Evolutionary conservation across 345 rosid species (phyloP).

Genomic region (Linum tenue): DNA sequence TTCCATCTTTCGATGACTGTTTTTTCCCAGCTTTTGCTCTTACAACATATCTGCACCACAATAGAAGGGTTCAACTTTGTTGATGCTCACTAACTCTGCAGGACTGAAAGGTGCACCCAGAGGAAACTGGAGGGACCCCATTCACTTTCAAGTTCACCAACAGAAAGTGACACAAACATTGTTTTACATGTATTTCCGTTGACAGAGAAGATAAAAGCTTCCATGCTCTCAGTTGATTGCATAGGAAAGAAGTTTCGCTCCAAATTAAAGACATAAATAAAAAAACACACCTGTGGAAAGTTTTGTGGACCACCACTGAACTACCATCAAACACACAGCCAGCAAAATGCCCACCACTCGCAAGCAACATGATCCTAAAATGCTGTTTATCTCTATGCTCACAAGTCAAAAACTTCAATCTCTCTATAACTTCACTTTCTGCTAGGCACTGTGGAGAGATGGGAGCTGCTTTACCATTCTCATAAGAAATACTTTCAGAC

Average conservation of each 20-base stretch:
- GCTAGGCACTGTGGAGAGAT: slow-evolving; percentile 14
- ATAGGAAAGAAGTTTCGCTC: not conserved
- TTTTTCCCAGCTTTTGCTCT: slow-evolving; percentile 97
- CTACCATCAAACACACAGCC: slow-evolving; percentile 77
- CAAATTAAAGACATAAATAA: not conserved
- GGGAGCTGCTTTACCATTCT: slow-evolving; percentile 24
- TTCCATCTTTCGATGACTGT: slow-evolving; percentile 85
- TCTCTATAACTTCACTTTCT: slow-evolving; percentile 47
- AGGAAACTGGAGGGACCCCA: not conserved
- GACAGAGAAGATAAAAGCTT: too few relatives aligned
- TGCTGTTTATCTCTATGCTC: slow-evolving; percentile 35
- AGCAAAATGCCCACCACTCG: slow-evolving; percentile 89
- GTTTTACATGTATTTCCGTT: too few relatives aligned
- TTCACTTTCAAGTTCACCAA: too few relatives aligned
- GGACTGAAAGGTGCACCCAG: not conserved
- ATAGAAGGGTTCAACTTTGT: slow-evolving; percentile 5
- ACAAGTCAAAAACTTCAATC: slow-evolving; percentile 36
- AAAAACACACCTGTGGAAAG: slow-evolving; percentile 72
- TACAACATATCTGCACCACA: slow-evolving; percentile 66
- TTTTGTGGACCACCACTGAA: slow-evolving; percentile 65
- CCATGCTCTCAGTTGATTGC: not conserved
- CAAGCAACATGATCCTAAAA: slow-evolving; percentile 67
- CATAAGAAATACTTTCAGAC: slow-evolving; percentile 39
- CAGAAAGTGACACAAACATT: too few relatives aligned
- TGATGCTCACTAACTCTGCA: not conserved